Base-by-base conservation (phyloP, 2,329 filamentous ascomycete species). In the Cordyceps tenuipes region DNA sequence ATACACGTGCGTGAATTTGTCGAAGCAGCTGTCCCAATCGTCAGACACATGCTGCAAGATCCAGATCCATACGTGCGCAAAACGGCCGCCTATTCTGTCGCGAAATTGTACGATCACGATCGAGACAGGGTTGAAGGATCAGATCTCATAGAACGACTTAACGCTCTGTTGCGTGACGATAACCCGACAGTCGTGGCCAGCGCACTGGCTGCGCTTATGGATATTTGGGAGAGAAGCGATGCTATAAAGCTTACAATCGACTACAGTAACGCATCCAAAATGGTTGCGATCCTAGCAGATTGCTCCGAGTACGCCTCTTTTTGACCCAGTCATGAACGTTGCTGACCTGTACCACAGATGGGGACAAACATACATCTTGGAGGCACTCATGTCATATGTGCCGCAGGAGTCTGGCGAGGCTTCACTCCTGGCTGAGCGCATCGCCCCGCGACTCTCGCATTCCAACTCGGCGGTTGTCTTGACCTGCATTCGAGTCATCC, bases 221-320 rank as follows among this genome's bases (percentile, higher is more conserved):
- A 99, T 73, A 97, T 99, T 54, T 99, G 94, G 94, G 94, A 97
- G 72, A 83, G 93, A 61, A 97, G 92, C 71, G 93, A 97, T 73
- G 91, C 89, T 61, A 99, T 99, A 74, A 97, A 96, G 72, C 85
- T 99, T 64, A 97, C 94, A 3, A 97, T 99, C 67, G 94, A 99
- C 75, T 97, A 99, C 71, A 85, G 86, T 63, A 99, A 96, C 75
- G 94, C 94, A 29, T 97, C 93, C 56, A 99, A 99, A 76, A 94
- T 99, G 79, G 91, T 97, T 41, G 91, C 94, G 48, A 97, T 99
- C 63, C 75, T 99, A 26, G 88, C 94, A 1, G 94, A 99, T 72
- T 97, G 94, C 76, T 97, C 94, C 19, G 94, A 99, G 90, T 95
- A 82, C 69, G 89, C 79, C 17, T 46, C 29, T 29, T 41, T 41